phyloP scores from a whole-genome alignment of 495 filamentous ascomycete genomes.

The Penicilliopsis zonata region DNA sequence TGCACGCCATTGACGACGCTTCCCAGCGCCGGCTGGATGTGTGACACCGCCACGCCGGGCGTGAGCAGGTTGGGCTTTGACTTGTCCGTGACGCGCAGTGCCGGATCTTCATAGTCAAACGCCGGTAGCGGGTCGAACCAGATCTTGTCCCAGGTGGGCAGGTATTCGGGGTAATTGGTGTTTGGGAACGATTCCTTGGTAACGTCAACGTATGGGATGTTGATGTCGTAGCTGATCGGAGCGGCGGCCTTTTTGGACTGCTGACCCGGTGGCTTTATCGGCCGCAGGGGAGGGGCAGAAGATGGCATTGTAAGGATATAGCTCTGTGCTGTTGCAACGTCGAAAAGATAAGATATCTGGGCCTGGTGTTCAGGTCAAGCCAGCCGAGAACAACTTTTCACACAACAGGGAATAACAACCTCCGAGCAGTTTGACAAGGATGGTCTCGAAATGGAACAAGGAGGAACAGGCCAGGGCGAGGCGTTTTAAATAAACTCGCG shows the following conservation, averaged over 20 bases:
- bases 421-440: no score
- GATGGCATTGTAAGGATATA: constrained; percentile 21
- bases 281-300: constrained; percentile 21
- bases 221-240: constrained; percentile 44
- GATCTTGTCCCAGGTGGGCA: constrained; percentile 53
- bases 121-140: constrained; percentile 45
- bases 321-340: no score
- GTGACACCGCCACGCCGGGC: constrained; percentile 34
- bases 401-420: no score
- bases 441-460: no score
- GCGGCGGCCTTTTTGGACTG: constrained; percentile 23
- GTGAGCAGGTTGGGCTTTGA: constrained; percentile 45
- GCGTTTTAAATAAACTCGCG: no score
- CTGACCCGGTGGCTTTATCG: constrained; percentile 17
- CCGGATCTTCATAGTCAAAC: constrained; percentile 48
- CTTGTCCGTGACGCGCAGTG: constrained; percentile 41
- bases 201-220: constrained; percentile 39
- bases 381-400: no score
- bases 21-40: constrained; percentile 59
- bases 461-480: no score
- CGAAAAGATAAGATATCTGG: no score
- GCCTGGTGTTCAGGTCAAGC: constrained; percentile 2
- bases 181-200: constrained; percentile 24
- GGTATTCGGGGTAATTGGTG: constrained; percentile 46
- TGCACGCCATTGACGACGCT: constrained; percentile 64